Evolutionary conservation across 345 rosid genomes (phyloP).

Genomic region (Salix caprea): DNA sequence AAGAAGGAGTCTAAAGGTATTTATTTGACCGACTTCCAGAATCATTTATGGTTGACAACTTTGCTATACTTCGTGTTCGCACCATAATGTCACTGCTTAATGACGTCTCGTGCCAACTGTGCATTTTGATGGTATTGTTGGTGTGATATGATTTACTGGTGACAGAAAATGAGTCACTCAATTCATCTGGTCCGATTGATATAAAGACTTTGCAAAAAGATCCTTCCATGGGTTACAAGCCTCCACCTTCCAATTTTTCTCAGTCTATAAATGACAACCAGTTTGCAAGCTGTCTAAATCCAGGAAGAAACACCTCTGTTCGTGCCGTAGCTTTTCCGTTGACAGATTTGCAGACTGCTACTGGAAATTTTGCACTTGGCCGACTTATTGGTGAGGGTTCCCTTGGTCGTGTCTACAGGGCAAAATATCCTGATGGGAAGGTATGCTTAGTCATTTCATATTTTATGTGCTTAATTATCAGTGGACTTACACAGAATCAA

Average conservation of each 20-base stretch:
- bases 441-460: constrained; percentile 26
- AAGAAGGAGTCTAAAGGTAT: constrained; percentile 42
- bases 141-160: constrained; percentile 9
- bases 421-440: constrained; percentile 74
- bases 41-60: no score
- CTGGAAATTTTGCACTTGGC: constrained; percentile 54
- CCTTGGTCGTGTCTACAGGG: constrained; percentile 80
- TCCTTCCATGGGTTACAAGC: constrained; percentile 51
- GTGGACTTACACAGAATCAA: no score
- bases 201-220: constrained; percentile 44
- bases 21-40: no score
- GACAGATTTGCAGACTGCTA: constrained; percentile 61
- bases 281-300: constrained; percentile 50
- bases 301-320: constrained; percentile 47
- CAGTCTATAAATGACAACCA: constrained; percentile 53
- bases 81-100: no score
- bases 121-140: no score
- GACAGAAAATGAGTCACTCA: constrained; percentile 36
- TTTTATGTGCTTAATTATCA: no score
- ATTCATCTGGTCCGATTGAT: constrained; percentile 44
- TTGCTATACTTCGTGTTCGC: no score
- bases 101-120: no score
- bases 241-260: constrained; percentile 41
- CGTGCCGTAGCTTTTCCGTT: constrained; percentile 43
- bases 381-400: constrained; percentile 79